Base-by-base conservation (phyloP, 306 rosid genomes). In the Erythrophleum fordii region DNA sequence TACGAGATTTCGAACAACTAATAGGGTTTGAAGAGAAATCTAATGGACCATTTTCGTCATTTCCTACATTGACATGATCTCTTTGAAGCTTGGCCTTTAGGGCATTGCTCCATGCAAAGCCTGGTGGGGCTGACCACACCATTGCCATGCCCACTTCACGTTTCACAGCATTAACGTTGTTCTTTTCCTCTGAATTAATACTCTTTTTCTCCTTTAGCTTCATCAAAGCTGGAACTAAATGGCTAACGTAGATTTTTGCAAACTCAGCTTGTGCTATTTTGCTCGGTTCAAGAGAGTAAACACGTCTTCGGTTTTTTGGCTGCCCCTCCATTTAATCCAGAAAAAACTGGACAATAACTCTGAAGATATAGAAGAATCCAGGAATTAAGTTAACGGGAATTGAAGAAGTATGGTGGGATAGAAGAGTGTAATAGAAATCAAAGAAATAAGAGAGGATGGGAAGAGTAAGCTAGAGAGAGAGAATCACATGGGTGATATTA, bases 91-190 rank as follows among this genome's bases (percentile, higher is more conserved):
- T 81, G 16, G 67, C 51, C 79, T 85, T 87, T 39, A 93, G 83
- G 52, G 89, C 87, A 45, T 80, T 77, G 12, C 85, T 90, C 97
- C 97, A 93, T 53, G 89, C 91, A 85, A 83, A 91, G 85, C 81
- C 39, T 78, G 81, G 70, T 35, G 70, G 70, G 0, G 91, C 90
- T 31, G 96, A 91, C 10, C 80, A 60, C 29, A 80, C 97, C 92
- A 93, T 78, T 72, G 96, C 97, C 97, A 83, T 89, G 69, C 85
- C 90, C 80, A 88, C 96, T 80, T 91, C 89, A 78, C 82, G 77
- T 83, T 81, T 89, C 20, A 91, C 88, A 49, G 69, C 61, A 60
- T 79, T 69, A 0, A 77, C 8, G 28, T n/a, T 52, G 25, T 69
- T 41, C 10, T 55, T 35, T 16, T 75, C 74, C 75, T 73, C 64